Evolutionary conservation across 2,329 filamentous ascomycete species (phyloP), one percentile per base, ranked within the genome.

Genomic region (Coniella lustricola): DNA sequence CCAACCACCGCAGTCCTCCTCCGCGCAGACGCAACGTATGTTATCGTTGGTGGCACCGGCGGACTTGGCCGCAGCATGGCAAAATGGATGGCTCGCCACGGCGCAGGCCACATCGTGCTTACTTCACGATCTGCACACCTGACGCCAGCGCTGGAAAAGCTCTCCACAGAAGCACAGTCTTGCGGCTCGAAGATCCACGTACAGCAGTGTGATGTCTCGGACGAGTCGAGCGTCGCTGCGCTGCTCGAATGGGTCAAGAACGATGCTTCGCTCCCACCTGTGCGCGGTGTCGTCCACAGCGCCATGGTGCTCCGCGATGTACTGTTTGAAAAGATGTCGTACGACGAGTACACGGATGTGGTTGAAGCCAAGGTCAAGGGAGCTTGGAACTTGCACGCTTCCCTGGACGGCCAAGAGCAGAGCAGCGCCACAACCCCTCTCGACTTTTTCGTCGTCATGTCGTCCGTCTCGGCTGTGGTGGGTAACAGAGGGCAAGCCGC

Each of bases 271-370:
- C 1, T 64, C 63, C 7, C 56, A 3, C 54, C 75, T 2, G 59
- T 63, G 3, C 51, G 75, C 13, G 68, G 68, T 7, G 57, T 56
- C 25, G 48, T 60, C 0, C 52, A 61, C 3, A 69, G 64, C 0
- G 66, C 65, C 4, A 62, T 67, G 7, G 57, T 77, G 1, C 72
- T 71, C 3, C 40, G 60, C 58, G 74, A 77, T 48, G 67, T 73
- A 3, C 61, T 76, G 0, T 76, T 71, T 41, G 73, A 76, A 57
- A 74, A 75, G 46, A 79, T 80, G 75, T 67, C 65, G 0, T 68
- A 67, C 53, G 60, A 67, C 1, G 67, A 77, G 22, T 81, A 73
- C 54, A 64, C 62, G 9, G 60, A 64, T 2, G 73, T 76, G 33
- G 67, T 75, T 34, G 63, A 69, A 37, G 71, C 73, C 54, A 81